A percentile compares a stretch with the other conserved stretches of the same genome.
Evolutionary conservation across 306 rosid species (phyloP).

Genomic region (Gastrolobium villosum): DNA sequence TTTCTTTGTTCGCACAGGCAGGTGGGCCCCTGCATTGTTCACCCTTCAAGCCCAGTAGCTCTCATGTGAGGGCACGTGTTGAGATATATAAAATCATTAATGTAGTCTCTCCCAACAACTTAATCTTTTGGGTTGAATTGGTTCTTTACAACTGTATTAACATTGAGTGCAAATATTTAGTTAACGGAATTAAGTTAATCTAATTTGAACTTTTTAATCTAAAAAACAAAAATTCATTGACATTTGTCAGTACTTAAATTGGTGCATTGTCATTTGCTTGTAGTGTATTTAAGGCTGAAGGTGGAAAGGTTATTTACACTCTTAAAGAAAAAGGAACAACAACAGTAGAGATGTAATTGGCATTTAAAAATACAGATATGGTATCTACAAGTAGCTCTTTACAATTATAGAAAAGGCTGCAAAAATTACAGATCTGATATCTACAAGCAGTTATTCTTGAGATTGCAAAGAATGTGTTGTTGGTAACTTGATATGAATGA

Average conservation of each 20-base stretch:
- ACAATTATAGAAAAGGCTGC: no score
- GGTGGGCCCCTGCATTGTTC: no score
- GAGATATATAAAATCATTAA: no score
- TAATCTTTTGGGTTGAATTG: no score
- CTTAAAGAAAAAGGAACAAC: slow-evolving; percentile 32
- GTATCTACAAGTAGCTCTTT: neutral
- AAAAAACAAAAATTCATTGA: neutral
- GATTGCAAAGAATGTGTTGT: no score
- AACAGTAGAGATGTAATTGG: neutral
- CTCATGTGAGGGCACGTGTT: no score
- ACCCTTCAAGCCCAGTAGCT: no score
- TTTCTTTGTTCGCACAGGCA: no score
- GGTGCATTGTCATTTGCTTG: neutral
- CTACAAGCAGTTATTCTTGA: neutral
- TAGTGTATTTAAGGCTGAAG: no score
- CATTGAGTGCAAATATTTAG: neutral
- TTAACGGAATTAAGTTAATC: neutral
- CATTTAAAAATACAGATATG: neutral
- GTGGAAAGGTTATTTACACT: slow-evolving; percentile 1
- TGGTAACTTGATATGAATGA: no score
- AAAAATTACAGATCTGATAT: slow-evolving; percentile 3
- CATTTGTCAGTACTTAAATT: slow-evolving; percentile 3
- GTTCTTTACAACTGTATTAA: no score
- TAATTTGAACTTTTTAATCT: neutral
- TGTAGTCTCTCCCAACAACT: no score